Evolutionary conservation across 2,329 filamentous ascomycete genomes (phyloP).

Genomic region (Didymella pinodella): DNA sequence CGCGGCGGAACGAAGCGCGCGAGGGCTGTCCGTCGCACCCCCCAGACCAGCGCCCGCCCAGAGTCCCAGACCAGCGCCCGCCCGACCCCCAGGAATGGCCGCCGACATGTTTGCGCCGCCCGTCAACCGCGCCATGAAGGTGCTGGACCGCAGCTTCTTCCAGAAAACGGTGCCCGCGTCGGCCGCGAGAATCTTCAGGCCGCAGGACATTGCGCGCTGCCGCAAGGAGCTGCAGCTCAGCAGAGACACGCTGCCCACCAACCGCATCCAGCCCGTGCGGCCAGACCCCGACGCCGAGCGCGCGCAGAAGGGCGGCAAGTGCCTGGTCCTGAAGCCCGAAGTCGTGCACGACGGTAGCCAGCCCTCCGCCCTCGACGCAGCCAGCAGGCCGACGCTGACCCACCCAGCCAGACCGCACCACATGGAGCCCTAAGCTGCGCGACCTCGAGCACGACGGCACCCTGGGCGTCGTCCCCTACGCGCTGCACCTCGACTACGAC

Average conservation of each 20-base stretch:
- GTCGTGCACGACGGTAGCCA: constrained; percentile 48
- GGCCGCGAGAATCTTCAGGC: constrained; percentile 79
- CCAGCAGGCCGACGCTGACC: constrained; percentile 34
- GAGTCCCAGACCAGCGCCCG: no score
- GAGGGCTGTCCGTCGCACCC: background rate
- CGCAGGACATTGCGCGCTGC: constrained; percentile 75
- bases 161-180: constrained; percentile 76
- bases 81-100: constrained; percentile 33
- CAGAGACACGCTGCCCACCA: constrained; percentile 70
- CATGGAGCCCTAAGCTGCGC: constrained; percentile 76
- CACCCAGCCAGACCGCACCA: constrained; percentile 67
- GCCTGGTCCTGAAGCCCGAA: constrained; percentile 56
- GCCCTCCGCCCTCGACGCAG: no score
- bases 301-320: constrained; percentile 58
- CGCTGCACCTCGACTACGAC: constrained; percentile 79
- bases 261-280: constrained; percentile 68
- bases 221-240: constrained; percentile 71
- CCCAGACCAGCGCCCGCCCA: no score
- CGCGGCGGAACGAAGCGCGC: background rate
- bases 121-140: constrained; percentile 78
- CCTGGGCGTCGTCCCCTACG: constrained; percentile 76
- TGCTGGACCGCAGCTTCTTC: constrained; percentile 86
- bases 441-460: constrained; percentile 74
- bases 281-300: constrained; percentile 67
- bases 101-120: constrained; percentile 76